Conservation (phyloP, 2,329 filamentous ascomycete species). For the Emmonsiellopsis sp. region DNA sequence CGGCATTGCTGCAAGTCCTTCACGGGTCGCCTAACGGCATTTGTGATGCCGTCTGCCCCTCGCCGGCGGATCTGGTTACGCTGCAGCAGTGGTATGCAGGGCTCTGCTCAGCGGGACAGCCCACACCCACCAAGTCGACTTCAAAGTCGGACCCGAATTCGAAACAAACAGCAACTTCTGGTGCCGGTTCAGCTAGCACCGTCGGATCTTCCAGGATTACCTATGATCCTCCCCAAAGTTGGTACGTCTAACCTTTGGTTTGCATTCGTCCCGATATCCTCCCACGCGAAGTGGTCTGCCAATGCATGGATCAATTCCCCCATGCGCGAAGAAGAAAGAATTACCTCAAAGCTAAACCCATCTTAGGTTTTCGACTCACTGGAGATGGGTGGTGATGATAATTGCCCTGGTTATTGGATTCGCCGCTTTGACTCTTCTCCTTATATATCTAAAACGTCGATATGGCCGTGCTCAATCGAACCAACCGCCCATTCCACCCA, state of each 20-base stretch:
- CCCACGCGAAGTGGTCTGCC: too few relatives aligned
- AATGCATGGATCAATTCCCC: neutral
- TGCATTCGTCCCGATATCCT: neutral
- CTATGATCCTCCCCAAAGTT: neutral
- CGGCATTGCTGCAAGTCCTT: slow-evolving; percentile 50
- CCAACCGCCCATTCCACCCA: neutral
- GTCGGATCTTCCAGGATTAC: neutral
- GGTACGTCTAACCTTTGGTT: slow-evolving; percentile 14
- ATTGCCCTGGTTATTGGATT: slow-evolving; percentile 65
- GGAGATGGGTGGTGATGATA: slow-evolving; percentile 74
- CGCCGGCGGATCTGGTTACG: slow-evolving; percentile 42
- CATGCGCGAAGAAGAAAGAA: neutral
- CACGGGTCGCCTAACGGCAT: slow-evolving; percentile 49
- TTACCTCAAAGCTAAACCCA: neutral
- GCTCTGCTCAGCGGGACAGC: slow-evolving; percentile 42
- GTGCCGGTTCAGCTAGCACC: neutral
- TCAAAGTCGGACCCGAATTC: neutral
- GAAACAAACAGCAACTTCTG: neutral
- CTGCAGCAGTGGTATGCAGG: slow-evolving; percentile 63
- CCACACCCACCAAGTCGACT: neutral
- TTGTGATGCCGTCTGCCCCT: slow-evolving; percentile 53
- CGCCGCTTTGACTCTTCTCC: slow-evolving; percentile 55
- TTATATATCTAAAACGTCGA: slow-evolving; percentile 62
- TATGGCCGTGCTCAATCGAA: slow-evolving; percentile 52
- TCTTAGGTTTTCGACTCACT: slow-evolving; percentile 55